phyloP scores from a whole-genome alignment of 805 yeast genomes.

The Lipomyces starkeyi region DNA sequence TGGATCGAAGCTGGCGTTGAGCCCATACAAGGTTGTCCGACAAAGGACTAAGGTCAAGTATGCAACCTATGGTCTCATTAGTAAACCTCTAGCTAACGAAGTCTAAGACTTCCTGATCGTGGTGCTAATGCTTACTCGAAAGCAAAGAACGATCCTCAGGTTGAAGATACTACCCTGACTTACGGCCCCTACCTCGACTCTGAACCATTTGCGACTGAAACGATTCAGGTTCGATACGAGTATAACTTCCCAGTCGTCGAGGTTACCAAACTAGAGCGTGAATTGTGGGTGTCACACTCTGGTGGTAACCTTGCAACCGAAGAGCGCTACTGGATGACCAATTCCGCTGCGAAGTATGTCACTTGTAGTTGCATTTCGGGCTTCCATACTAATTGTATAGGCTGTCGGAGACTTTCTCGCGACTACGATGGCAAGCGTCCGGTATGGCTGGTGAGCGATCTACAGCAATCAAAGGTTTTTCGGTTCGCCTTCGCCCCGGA shows the following conservation, averaged over 20 bases:
- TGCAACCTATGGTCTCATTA: conserved; percentile 46
- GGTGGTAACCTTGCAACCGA: conserved; percentile 73
- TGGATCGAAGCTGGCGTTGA: conserved; percentile 61
- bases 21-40: conserved; percentile 63
- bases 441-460: conserved; percentile 55
- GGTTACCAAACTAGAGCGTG: conserved; percentile 67
- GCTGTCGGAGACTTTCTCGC: conserved; percentile 65
- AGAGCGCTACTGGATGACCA: conserved; percentile 82
- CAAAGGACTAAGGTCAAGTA: conserved; percentile 56
- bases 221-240: conserved; percentile 57
- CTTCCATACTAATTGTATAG: not conserved
- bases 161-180: conserved; percentile 46
- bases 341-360: conserved; percentile 65
- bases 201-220: conserved; percentile 52
- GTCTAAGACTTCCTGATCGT: conserved; percentile 23
- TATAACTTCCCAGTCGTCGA: conserved; percentile 69
- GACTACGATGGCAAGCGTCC: conserved; percentile 75
- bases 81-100: not conserved
- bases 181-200: conserved; percentile 62
- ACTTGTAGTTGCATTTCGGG: not conserved
- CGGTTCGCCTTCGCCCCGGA: conserved; percentile 52
- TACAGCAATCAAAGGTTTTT: conserved; percentile 57
- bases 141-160: conserved; percentile 45
- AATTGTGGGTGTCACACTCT: conserved; percentile 87
- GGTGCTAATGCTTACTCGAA: conserved; percentile 43